A percentile compares a stretch with the other conserved stretches of the same genome.
Evolutionary conservation across 1,284 basidiomycete species (phyloP).

Genomic region (Sporisorium iseilematis-ciliati): DNA sequence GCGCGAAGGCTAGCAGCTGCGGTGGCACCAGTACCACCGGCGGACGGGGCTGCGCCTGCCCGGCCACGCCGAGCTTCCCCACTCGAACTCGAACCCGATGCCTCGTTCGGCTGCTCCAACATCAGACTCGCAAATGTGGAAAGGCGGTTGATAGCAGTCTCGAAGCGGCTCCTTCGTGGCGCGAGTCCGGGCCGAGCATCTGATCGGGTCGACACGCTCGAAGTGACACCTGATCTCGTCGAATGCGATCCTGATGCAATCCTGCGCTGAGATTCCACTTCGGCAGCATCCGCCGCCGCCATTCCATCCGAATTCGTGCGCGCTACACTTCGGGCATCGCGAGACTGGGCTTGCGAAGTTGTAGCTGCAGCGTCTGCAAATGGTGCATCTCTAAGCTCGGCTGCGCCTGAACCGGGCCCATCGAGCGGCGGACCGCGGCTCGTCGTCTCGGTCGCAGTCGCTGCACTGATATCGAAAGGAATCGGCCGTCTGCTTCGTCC

Average conservation of each 20-base stretch:
- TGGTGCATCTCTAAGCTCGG: background rate
- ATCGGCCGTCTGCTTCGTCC: slow-evolving; percentile 27
- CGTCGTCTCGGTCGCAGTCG: background rate
- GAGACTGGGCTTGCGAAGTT: slow-evolving; percentile 3
- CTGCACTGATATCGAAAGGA: slow-evolving; percentile 20
- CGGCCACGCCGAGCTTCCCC: slow-evolving; percentile 5
- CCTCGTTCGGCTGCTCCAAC: slow-evolving; percentile 47
- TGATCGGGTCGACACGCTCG: slow-evolving; percentile 19
- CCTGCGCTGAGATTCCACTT: background rate
- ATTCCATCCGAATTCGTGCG: slow-evolving; percentile 1
- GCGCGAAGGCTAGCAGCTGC: slow-evolving; percentile 51
- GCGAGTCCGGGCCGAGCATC: slow-evolving; percentile 3
- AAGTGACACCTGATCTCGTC: slow-evolving; percentile 15
- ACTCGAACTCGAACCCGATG: background rate
- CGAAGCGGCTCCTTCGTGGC: slow-evolving; percentile 40
- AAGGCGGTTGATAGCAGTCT: slow-evolving; percentile 59
- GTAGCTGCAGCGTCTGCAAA: slow-evolving; percentile 9
- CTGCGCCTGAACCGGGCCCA: background rate
- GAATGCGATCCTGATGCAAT: background rate
- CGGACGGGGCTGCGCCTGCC: background rate
- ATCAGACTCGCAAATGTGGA: slow-evolving; percentile 64
- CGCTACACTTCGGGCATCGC: background rate
- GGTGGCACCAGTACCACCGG: background rate
- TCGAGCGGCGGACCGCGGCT: background rate
- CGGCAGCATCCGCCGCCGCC: background rate